Evolutionary conservation across 1,284 basidiomycete genomes (phyloP), one percentile per base, ranked within the genome.

Genomic region (Thelephora terrestris): DNA sequence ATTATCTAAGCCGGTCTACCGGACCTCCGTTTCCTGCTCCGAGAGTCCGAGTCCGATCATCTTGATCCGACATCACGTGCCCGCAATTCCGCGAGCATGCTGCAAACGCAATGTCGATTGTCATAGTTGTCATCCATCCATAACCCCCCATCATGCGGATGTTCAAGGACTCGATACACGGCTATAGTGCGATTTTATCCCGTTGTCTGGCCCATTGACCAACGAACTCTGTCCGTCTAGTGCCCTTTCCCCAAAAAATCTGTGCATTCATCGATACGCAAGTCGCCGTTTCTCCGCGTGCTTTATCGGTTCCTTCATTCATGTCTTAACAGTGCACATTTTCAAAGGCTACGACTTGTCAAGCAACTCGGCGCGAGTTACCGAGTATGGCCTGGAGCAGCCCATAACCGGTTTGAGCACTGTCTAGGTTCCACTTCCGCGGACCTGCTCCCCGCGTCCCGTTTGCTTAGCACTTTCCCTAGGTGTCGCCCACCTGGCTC

Each of bases 381-480:
- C 55, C 79, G 77, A 53, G 82, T 89, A 23, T 90, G 83, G 75
- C 79, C 81, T 0, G 74, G 81, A 3, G 86, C 82, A 0, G 74
- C 80, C 0, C 87, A 90, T 58, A 88, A 79, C 53, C 74, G 86
- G 0, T 89, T 90, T 53, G 86, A 90, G 57, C 87, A 90, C 58
- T 81, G 75, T 53, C 66, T 90, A 17, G 86, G 85, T 84, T 49
- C 43, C 73, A 52, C 16, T 12, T 24, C 49, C 3, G 29, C 10
- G 20, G 20, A 21, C 39, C 24, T n/a, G n/a, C 12, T 46, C 46
- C 39, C 38, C 18, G 17, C 37, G 32, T 53, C 32, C 36, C 45
- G 21, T 39, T 3, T 10, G 29, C 20, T 42, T 40, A 45, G n/a
- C 10, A 38, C 5, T 44, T 32, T 18, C 3, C 25, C 1, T 52